Base-by-base conservation (phyloP, 495 filamentous ascomycete species). In the Amorphotheca resinae region DNA sequence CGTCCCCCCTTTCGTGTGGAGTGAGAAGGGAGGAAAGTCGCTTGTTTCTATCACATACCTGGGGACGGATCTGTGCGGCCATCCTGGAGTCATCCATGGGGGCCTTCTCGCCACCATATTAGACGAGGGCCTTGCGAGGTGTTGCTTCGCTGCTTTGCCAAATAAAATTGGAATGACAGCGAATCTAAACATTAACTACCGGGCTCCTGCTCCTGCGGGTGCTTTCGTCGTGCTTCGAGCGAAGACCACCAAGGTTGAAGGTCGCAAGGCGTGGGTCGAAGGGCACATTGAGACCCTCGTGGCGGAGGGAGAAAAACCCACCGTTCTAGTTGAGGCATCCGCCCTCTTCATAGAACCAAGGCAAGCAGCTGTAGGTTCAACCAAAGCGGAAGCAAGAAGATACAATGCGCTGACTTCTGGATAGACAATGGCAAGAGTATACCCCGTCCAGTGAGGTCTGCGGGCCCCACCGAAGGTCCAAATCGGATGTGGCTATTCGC, bases 211-310 rank as follows among this genome's bases (percentile, higher is more conserved):
- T 20, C 71, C 73, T 57, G 86, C 89, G 18, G 71, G 75, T n/a
- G 68, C 70, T 35, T 93, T 80, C 56, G 66, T 88, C 33, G 84
- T 91, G 18, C 61, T 98, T 34, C 73, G 73, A 41, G 93, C 86
- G 15, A 75, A 76, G 54, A 95, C 87, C 14, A 74, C 76, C 16
- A 93, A 83, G 66, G 84, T 87, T 7, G 89, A 96, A 58, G 93
- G 91, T 4, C 72, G 91, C 47, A 98, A 98, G 62, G 91, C 88
- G 16, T 98, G 89, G 89, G 88, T 95, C 4, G 80, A 87, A 62
- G 93, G 85, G 16, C 74, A 76, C 49, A 82, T 98, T 52, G 89
- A 95, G 71, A 82, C 85, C 17, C 67, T 95, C 9, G 74, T 76
- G 28, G 67, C 64, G 37, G 65, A 50, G 30, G 75, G 73, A 14